phyloP scores from a whole-genome alignment of 495 filamentous ascomycete species.

The Daldinia childiae region DNA sequence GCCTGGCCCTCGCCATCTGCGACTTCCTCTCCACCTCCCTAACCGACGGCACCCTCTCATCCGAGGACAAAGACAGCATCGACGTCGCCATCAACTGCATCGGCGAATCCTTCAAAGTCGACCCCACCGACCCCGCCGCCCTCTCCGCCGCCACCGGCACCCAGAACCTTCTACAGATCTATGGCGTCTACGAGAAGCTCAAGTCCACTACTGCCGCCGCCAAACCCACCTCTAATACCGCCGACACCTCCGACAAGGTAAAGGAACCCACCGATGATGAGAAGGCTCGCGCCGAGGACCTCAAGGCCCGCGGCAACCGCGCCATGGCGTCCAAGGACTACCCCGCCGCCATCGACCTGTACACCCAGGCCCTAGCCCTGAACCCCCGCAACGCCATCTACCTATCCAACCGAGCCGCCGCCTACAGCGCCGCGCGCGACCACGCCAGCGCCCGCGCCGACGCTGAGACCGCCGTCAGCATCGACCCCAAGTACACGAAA shows the following conservation, averaged over 20 bases:
- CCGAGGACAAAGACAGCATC: conserved; percentile 89
- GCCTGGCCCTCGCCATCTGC: conserved; percentile 94
- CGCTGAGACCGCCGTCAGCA: conserved; percentile 84
- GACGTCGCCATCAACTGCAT: conserved; percentile 95
- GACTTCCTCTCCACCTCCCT: conserved; percentile 89
- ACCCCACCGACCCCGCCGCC: conserved; percentile 78
- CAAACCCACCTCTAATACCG: conserved; percentile 33
- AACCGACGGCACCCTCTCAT: conserved; percentile 84
- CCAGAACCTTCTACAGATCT: conserved; percentile 89
- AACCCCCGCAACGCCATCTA: conserved; percentile 92
- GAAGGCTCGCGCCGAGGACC: conserved; percentile 79
- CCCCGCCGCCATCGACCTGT: conserved; percentile 77
- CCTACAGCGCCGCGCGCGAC: conserved; percentile 80
- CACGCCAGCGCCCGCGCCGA: conserved; percentile 83
- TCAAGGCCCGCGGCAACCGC: conserved; percentile 92
- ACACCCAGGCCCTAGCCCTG: conserved; percentile 83
- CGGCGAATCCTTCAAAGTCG: conserved; percentile 91
- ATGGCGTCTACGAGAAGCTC: conserved; percentile 94
- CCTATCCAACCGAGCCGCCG: conserved; percentile 96
- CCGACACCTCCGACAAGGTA: conserved; percentile 23
- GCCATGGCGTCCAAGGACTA: conserved; percentile 96
- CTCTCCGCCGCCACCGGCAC: conserved; percentile 79
- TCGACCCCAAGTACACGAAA: conserved; percentile 94
- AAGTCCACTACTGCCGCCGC: conserved; percentile 58
- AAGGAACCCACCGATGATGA: conserved; percentile 61